Base-by-base conservation (phyloP, 2,329 filamentous ascomycete species). In the Fusarium pininemorale region DNA sequence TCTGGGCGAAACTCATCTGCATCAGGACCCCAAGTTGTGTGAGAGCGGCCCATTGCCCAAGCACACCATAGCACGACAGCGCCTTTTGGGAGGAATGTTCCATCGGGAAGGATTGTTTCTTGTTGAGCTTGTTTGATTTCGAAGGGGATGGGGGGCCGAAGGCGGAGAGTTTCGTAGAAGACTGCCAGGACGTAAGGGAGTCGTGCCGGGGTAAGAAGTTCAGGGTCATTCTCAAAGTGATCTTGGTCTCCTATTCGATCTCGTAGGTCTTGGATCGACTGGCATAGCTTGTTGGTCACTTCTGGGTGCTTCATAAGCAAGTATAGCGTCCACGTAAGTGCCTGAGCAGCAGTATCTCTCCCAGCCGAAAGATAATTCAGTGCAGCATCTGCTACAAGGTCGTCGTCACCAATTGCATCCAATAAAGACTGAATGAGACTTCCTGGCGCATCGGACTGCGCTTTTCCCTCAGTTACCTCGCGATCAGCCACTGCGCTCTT, bases 301-400 rank as follows among this genome's bases (percentile, higher is more conserved):
- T 77, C 70, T 0, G 84, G 85, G 69, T 91, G 82, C 41, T 84
- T 83, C 81, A 91, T 87, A 18, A 92, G 82, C 4, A 90, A 83
- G 78, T 92, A 91, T 45, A 91, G 85, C 1, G 87, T 86, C 90
- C 90, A 92, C 1, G 90, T 91, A 16, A 92, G 80, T 4, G 88
- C 88, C 75, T 92, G 90, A 0, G 90, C 90, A 12, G 90, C 90
- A 1, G 90, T 92, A 76, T 92, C 90, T 64, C 90, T 84, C 22
- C 90, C 88, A 0, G 90, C 90, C 2, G 90, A 91, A 15, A 92
- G 87, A 75, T 91, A 92, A 74, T 91, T 92, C 18, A 92, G 82
- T 1, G 90, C 90, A 6, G 90, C 88, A 78, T 92, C 90, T 14
- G 90, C 89, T 12, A 91, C 90, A 2, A 79, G 81, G n/a, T 85